phyloP scores from a whole-genome alignment of 129 eudicot genomes.

The Sambucus nigra region DNA sequence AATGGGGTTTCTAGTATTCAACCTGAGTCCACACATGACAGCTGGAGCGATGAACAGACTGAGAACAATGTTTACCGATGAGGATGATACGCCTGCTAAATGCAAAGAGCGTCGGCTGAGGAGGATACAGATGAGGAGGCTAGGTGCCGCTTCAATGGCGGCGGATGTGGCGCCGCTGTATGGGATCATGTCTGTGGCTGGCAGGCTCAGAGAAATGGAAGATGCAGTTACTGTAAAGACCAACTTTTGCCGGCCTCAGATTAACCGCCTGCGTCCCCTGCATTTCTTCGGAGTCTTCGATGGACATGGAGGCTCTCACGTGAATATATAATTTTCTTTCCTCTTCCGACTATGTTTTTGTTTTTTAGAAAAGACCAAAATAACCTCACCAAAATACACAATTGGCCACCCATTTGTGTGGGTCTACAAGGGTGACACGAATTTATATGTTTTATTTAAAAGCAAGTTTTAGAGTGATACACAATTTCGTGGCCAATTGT shows the following conservation, averaged over 20 bases:
- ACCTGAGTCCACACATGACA: too few relatives aligned
- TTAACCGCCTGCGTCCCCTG: slow-evolving; percentile 17
- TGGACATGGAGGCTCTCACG: slow-evolving; percentile 52
- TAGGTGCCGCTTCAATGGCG: slow-evolving; percentile 1
- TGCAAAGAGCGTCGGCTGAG: slow-evolving; percentile 49
- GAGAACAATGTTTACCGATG: too few relatives aligned
- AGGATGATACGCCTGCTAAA: slow-evolving; percentile 16
- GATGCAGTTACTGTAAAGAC: slow-evolving; percentile 20
- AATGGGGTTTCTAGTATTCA: too few relatives aligned
- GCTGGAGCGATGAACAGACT: too few relatives aligned
- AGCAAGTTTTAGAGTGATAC: too few relatives aligned
- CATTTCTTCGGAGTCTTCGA: slow-evolving; percentile 47
- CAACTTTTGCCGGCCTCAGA: slow-evolving; percentile 32
- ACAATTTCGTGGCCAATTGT: too few relatives aligned
- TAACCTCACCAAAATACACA: slow-evolving; percentile 2
- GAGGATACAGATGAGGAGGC: slow-evolving; percentile 31
- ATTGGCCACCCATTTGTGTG: background rate
- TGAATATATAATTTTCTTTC: slow-evolving; percentile 8
- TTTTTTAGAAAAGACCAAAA: background rate
- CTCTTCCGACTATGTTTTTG: background rate
- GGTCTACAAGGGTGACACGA: background rate
- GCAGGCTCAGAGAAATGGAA: slow-evolving; percentile 33
- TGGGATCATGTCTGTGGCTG: slow-evolving; percentile 28
- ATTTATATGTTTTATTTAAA: background rate
- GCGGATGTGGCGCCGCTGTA: background rate